Conservation (phyloP, 2,329 filamentous ascomycete genomes). For the Trichoderma lentiforme region DNA sequence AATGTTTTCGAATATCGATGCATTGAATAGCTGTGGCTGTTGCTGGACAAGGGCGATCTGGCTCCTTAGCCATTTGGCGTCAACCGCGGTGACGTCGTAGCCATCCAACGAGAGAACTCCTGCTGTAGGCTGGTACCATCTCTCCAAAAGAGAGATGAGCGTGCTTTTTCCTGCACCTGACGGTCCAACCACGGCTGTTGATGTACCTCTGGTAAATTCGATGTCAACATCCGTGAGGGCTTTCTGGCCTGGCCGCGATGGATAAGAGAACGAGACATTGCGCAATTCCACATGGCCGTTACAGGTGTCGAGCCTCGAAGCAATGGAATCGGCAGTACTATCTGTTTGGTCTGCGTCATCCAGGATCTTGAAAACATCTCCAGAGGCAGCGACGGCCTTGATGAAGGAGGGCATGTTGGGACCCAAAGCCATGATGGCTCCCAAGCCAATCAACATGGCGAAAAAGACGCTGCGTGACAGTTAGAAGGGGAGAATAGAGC, state of each 20-base stretch:
- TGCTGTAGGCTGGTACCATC: slow-evolving; percentile 50
- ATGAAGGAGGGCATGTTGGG: slow-evolving; percentile 29
- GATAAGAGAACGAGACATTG: slow-evolving; percentile 48
- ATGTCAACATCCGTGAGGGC: slow-evolving; percentile 37
- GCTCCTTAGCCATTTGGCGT: neutral
- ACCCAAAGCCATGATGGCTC: slow-evolving; percentile 16
- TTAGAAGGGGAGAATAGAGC: neutral
- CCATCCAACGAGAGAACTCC: slow-evolving; percentile 32
- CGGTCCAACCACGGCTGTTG: slow-evolving; percentile 52
- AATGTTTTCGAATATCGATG: slow-evolving; percentile 52
- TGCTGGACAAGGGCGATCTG: slow-evolving; percentile 27
- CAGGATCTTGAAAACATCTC: slow-evolving; percentile 35
- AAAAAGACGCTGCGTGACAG: slow-evolving; percentile 2
- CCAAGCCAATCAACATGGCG: slow-evolving; percentile 18
- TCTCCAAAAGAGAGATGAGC: slow-evolving; percentile 46
- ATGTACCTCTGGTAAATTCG: slow-evolving; percentile 38
- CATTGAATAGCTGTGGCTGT: slow-evolving; percentile 53
- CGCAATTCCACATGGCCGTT: slow-evolving; percentile 40
- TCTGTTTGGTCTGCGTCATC: slow-evolving; percentile 27
- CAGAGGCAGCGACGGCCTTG: slow-evolving; percentile 34
- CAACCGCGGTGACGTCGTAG: neutral
- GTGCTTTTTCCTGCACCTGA: slow-evolving; percentile 52
- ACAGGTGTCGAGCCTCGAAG: slow-evolving; percentile 25
- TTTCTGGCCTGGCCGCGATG: slow-evolving; percentile 49
- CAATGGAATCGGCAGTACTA: slow-evolving; percentile 27